Percentiles rank a stretch among this genome's conserved stretches.
These are phyloP conservation scores for Picea sitchensis DNA, from an alignment of 75 land plant genomes.

Conservation along the genomic window DNA sequence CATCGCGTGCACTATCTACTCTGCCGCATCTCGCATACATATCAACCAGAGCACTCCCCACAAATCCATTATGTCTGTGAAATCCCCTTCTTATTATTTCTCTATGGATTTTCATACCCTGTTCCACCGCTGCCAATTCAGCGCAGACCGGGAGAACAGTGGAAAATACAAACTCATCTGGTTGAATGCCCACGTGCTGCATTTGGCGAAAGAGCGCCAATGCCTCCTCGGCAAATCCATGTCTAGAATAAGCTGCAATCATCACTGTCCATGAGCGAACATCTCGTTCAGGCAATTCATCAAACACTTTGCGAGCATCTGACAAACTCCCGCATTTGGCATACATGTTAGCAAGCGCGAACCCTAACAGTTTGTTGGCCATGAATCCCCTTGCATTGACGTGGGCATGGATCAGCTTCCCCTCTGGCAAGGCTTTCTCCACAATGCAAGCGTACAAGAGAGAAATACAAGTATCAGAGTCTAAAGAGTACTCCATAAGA, in stretches of 20 bases:
- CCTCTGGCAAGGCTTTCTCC: too few relatives aligned
- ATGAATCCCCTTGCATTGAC: neutral
- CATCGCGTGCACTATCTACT: neutral
- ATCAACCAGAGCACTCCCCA: neutral
- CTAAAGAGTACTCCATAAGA: too few relatives aligned
- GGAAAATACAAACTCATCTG: neutral
- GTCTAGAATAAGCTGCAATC: neutral
- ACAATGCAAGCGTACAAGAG: too few relatives aligned
- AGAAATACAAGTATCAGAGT: too few relatives aligned
- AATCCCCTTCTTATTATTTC: neutral
- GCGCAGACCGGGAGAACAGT: neutral
- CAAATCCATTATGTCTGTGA: slow-evolving; percentile 1
- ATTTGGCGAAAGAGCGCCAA: neutral
- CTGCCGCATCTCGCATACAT: neutral
- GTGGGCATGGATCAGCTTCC: neutral
- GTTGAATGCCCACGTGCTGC: neutral
- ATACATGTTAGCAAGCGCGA: neutral
- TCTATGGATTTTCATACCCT: slow-evolving; percentile 9
- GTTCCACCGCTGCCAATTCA: neutral
- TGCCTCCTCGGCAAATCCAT: neutral
- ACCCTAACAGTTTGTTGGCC: neutral
- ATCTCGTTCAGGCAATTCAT: neutral
- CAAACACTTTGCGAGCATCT: slow-evolving; percentile 2
- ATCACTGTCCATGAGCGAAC: neutral
- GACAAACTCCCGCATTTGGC: neutral